Base-by-base conservation (phyloP, 106 monocot genomes). In the Dioscorea alata region DNA sequence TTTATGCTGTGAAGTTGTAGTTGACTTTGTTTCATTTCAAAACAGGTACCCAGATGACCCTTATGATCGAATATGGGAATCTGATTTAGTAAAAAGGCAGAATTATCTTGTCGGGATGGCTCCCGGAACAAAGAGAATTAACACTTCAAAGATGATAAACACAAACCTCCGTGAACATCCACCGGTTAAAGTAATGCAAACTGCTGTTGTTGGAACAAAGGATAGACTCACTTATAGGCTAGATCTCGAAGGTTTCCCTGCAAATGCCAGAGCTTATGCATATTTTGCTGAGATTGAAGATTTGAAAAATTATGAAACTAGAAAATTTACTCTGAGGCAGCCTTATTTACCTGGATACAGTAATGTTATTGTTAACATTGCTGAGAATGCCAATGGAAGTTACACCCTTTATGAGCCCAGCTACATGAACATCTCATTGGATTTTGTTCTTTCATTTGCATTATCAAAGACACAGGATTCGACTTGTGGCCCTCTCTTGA, bases 241-340 rank as follows among this genome's bases (percentile, higher is more conserved):
- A 61, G 73, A 84, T 48, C 75, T 84, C 24, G 75, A 84, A 22
- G 80, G 76, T 20, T 84, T 84, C 57, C 84, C 84, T 6, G 84
- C 70, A 42, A 80, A 80, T 61, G 84, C 79, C 33, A 64, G 84
- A 59, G 84, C 84, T 72, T 80, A 69, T 70, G 73, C 79, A 20
- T 84, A 80, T 61, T 69, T 84, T 50, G 84, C 84, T 13, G 84
- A 84, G 48, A 84, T 84, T 60, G 80, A 84, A 76, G 84, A 84
- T 61, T 76, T 84, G 22, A 73, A 64, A 53, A 50, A 57, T 19
- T 73, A 84, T 33, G 84, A 80, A 50, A 73, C 59, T 35, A 70
- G 84, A 33, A 75, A 84, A 61, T 84, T 84, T 54, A 72, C 34
- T 0, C 69, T 84, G 64, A n/a, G 31, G 31, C 75, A 76, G 24